phyloP scores from a whole-genome alignment of 805 yeast species.

The Candida maesae region DNA sequence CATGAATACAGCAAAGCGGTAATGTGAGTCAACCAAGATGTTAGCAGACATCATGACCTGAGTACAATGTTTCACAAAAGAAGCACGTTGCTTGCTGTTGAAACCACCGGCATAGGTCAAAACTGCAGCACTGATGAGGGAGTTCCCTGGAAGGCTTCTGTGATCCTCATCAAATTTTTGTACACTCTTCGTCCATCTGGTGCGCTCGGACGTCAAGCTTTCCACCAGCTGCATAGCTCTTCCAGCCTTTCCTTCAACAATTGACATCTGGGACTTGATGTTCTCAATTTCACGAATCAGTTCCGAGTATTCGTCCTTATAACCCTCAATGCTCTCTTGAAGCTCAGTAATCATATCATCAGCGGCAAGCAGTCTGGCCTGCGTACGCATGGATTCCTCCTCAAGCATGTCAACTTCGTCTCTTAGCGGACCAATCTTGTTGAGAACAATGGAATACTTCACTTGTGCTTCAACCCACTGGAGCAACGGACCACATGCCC shows the following conservation, averaged over 20 bases:
- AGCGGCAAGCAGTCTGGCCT: constrained; percentile 68
- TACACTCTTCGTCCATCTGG: constrained; percentile 70
- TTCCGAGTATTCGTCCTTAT: constrained; percentile 63
- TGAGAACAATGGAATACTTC: constrained; percentile 66
- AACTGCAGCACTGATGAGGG: constrained; percentile 60
- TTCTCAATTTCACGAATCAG: constrained; percentile 77
- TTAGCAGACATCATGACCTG: constrained; percentile 31
- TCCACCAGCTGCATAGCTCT: constrained; percentile 62
- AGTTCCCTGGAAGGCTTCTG: constrained; percentile 55
- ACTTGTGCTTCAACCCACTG: constrained; percentile 91
- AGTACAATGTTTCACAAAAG: constrained; percentile 35
- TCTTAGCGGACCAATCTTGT: constrained; percentile 68
- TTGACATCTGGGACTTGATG: constrained; percentile 65
- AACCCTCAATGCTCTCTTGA: constrained; percentile 60
- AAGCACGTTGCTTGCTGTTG: constrained; percentile 45
- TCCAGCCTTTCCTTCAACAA: constrained; percentile 54
- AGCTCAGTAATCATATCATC: constrained; percentile 78
- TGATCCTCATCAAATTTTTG: constrained; percentile 44
- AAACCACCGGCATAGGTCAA: constrained; percentile 56
- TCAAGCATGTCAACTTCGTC: constrained; percentile 63
- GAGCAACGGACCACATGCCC: constrained; percentile 89
- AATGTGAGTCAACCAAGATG: constrained; percentile 37
- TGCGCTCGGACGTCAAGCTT: constrained; percentile 60
- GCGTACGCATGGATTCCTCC: constrained; percentile 53
- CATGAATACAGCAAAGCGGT: constrained; percentile 35